Percentiles rank a stretch among this genome's conserved stretches.
These are phyloP conservation scores for Penicillium manginii DNA, from an alignment of 495 filamentous ascomycete species.

Conservation along the genomic window DNA sequence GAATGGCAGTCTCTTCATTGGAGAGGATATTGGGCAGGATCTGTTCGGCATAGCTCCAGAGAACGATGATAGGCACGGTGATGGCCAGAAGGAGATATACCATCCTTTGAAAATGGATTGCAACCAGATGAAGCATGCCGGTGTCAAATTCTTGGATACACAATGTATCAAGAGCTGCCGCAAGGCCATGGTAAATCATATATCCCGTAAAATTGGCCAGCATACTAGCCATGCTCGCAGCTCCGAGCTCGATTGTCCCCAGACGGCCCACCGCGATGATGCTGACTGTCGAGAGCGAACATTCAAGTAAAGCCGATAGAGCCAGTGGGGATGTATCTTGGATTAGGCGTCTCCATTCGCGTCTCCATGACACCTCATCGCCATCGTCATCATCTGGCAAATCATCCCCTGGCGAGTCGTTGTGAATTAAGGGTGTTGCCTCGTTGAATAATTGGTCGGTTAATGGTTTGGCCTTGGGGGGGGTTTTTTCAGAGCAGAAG, in stretches of 20 bases:
- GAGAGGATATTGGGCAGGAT: neutral
- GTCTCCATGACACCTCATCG: neutral
- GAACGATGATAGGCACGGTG: neutral
- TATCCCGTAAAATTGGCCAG: constrained; percentile 2
- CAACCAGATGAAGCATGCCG: constrained; percentile 1
- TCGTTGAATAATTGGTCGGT: neutral
- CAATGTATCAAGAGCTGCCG: neutral
- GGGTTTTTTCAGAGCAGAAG: neutral
- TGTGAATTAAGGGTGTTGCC: neutral
- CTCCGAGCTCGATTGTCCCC: neutral
- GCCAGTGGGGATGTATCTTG: neutral
- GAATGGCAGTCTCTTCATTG: neutral
- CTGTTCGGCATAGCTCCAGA: constrained; percentile 1
- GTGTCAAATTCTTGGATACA: neutral
- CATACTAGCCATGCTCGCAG: constrained; percentile 4
- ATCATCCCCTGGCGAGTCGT: neutral
- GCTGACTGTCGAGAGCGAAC: neutral
- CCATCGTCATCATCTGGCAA: neutral
- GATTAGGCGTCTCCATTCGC: neutral
- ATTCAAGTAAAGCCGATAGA: constrained; percentile 2
- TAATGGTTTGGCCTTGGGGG: neutral
- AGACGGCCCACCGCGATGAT: neutral
- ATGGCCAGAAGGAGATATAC: neutral
- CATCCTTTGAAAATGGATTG: neutral
- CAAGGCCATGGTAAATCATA: constrained; percentile 1